A percentile compares a stretch with the other conserved stretches of the same genome.
These are phyloP conservation scores for Aureobasidium sp. DNA, from an alignment of 2,329 filamentous ascomycete genomes.

Conservation along the genomic window DNA sequence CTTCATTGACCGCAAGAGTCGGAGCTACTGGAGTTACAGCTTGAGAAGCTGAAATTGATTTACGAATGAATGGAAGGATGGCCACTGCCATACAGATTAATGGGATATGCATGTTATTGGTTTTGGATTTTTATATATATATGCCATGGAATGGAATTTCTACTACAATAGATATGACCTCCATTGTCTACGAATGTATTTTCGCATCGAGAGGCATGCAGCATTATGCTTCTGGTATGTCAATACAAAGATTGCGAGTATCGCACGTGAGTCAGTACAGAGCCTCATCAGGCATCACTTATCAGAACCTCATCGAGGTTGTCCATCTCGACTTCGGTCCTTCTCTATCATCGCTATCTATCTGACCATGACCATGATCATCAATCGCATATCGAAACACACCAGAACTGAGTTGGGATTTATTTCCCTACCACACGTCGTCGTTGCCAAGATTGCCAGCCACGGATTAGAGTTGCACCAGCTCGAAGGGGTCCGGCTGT, in stretches of 20 bases:
- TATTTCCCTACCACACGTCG: constrained; percentile 5
- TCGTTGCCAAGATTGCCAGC: constrained; percentile 12
- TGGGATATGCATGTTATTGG: not conserved
- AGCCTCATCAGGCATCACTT: not conserved
- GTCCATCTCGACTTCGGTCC: constrained; percentile 2
- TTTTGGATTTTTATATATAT: not conserved
- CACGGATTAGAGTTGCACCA: not conserved
- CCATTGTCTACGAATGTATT: not conserved
- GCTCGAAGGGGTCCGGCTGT: not conserved
- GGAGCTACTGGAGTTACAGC: constrained; percentile 5
- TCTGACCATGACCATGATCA: not conserved
- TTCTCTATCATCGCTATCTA: not conserved
- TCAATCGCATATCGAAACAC: not conserved
- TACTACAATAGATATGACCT: too few relatives aligned
- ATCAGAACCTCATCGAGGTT: not conserved
- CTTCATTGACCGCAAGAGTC: constrained; percentile 1
- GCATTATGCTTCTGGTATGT: not conserved
- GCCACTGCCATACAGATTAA: not conserved
- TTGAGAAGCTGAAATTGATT: not conserved
- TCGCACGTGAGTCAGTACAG: not conserved
- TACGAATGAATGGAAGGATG: not conserved
- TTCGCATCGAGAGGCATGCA: not conserved
- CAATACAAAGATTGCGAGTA: not conserved
- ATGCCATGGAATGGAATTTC: not conserved
- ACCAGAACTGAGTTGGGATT: constrained; percentile 3